Percentiles rank a stretch among this genome's conserved stretches.
Conservation (phyloP, 1,284 basidiomycete species). For the Ceratobasidium sp. region DNA sequence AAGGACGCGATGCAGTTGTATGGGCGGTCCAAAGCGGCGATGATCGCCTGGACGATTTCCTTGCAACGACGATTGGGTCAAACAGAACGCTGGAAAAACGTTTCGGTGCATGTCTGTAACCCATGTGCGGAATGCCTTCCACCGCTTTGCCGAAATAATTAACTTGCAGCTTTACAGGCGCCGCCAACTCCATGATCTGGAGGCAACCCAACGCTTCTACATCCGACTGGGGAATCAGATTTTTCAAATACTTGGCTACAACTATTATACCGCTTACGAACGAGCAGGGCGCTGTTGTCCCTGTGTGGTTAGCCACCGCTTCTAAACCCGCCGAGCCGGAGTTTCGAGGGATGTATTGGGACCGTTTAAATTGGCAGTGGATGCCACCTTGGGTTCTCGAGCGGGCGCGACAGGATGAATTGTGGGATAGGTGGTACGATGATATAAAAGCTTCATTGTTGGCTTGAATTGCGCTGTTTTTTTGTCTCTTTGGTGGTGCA, state of each 20-base stretch:
- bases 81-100: slow-evolving; percentile 20
- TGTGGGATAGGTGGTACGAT: slow-evolving; percentile 38
- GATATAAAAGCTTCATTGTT: slow-evolving; percentile 7
- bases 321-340: slow-evolving; percentile 17
- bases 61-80: slow-evolving; percentile 27
- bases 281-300: slow-evolving; percentile 41
- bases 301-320: slow-evolving; percentile 30
- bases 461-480: not conserved
- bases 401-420: slow-evolving; percentile 11
- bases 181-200: slow-evolving; percentile 28
- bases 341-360: slow-evolving; percentile 43
- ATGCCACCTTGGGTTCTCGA: slow-evolving; percentile 39
- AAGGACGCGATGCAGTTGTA: slow-evolving; percentile 28
- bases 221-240: not conserved
- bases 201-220: slow-evolving; percentile 1
- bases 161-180: slow-evolving; percentile 17
- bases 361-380: slow-evolving; percentile 44
- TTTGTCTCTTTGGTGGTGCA: not conserved
- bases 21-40: slow-evolving; percentile 35
- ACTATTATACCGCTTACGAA: not conserved
- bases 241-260: slow-evolving; percentile 9
- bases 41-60: slow-evolving; percentile 27
- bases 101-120: slow-evolving; percentile 42
- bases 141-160: not conserved
- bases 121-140: slow-evolving; percentile 38